Evolutionary conservation across 139 green algal species (phyloP).

Genomic region (Pleodorina starrii): DNA sequence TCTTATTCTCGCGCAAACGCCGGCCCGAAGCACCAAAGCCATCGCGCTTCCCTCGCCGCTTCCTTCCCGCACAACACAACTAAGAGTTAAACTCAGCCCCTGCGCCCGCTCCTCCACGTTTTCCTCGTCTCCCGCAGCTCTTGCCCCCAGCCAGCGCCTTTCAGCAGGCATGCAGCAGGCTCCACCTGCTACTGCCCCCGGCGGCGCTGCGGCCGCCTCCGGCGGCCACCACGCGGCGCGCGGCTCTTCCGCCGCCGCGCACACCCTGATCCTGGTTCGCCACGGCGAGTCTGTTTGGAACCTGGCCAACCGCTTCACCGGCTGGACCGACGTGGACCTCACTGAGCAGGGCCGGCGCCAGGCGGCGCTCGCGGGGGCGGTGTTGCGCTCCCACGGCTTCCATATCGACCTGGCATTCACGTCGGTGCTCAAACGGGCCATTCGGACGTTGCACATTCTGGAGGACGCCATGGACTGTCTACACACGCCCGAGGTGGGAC

Average conservation of each 20-base stretch:
- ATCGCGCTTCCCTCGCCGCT: no score
- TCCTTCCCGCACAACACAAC: no score
- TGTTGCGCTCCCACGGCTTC: constrained; percentile 44
- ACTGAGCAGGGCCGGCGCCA: constrained; percentile 32
- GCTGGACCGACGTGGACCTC: constrained; percentile 51
- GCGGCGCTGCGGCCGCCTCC: background rate
- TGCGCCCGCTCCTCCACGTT: no score
- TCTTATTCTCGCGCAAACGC: no score
- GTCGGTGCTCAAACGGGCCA: constrained; percentile 46
- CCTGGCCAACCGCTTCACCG: constrained; percentile 41
- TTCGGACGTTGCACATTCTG: constrained; percentile 46
- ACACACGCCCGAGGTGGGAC: constrained; percentile 33
- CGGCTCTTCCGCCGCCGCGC: no score
- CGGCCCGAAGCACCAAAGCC: no score
- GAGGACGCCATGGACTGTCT: constrained; percentile 42
- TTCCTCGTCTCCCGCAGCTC: background rate
- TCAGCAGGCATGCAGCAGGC: background rate
- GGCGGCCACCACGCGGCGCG: background rate
- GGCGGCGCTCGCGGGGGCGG: constrained; percentile 31
- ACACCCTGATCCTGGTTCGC: constrained; percentile 18
- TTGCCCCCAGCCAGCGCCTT: no score
- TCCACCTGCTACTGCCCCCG: background rate
- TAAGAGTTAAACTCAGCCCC: no score
- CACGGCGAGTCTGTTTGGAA: constrained; percentile 45
- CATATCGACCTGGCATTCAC: constrained; percentile 49